Conservation (phyloP, 805 yeast species). For the Wickerhamomyces kurtzmanii region DNA sequence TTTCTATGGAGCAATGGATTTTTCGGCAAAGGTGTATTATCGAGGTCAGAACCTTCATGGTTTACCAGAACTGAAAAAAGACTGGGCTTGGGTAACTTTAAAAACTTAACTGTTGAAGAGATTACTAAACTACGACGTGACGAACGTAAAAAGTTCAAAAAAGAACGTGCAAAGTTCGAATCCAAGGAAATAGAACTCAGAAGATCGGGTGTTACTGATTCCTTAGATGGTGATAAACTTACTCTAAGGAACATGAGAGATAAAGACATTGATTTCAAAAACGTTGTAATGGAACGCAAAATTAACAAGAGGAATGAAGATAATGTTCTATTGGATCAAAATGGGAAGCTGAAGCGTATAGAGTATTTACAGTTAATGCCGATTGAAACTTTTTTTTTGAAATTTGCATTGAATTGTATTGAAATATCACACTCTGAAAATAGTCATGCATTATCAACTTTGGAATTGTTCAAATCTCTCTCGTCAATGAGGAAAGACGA, state of each 20-base stretch:
- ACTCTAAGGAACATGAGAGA: slow-evolving; percentile 20
- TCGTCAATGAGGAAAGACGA: slow-evolving; percentile 9
- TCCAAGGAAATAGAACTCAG: slow-evolving; percentile 29
- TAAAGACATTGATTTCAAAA: slow-evolving; percentile 14
- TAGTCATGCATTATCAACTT: slow-evolving; percentile 8
- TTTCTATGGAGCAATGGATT: slow-evolving; percentile 78
- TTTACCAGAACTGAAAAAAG: slow-evolving; percentile 49
- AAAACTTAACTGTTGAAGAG: slow-evolving; percentile 53
- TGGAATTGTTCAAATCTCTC: slow-evolving; percentile 8
- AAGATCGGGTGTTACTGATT: slow-evolving; percentile 25
- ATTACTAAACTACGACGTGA: slow-evolving; percentile 63
- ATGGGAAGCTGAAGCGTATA: slow-evolving; percentile 19
- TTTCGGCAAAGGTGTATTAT: slow-evolving; percentile 85
- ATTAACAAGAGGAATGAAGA: slow-evolving; percentile 25
- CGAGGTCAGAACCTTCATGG: slow-evolving; percentile 95
- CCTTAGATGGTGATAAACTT: slow-evolving; percentile 21
- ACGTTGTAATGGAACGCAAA: slow-evolving; percentile 13
- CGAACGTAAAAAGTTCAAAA: slow-evolving; percentile 65
- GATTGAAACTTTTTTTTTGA: slow-evolving; percentile 64
- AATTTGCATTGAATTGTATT: slow-evolving; percentile 43
- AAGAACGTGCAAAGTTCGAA: slow-evolving; percentile 54
- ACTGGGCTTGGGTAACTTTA: slow-evolving; percentile 31
- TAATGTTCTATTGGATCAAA: slow-evolving; percentile 17
- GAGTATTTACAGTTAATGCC: slow-evolving; percentile 56
- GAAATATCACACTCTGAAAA: slow-evolving; percentile 21